Conservation (phyloP, 495 filamentous ascomycete genomes). For the Xylona heveae region DNA sequence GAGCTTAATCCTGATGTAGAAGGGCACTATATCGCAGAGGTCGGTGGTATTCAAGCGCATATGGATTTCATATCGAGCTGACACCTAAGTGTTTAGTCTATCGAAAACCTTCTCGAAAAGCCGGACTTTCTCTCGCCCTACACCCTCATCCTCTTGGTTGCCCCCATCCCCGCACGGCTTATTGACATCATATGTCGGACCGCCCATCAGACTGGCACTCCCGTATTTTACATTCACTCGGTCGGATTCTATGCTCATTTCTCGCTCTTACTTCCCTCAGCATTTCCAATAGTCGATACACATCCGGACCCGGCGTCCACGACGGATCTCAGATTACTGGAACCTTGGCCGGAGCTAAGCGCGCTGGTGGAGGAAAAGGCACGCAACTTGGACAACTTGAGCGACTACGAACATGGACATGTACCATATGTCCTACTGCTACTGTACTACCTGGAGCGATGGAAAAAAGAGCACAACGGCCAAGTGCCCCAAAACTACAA, state of each 20-base stretch:
- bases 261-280: constrained; percentile 46
- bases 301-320: constrained; percentile 78
- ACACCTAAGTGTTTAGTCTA: not conserved
- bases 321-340: constrained; percentile 66
- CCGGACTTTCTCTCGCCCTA: constrained; percentile 28
- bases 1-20: constrained; percentile 95
- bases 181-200: constrained; percentile 35
- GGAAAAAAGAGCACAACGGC: constrained; percentile 54
- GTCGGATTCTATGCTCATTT: constrained; percentile 80
- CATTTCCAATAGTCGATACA: constrained; percentile 89
- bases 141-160: constrained; percentile 54
- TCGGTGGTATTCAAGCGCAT: constrained; percentile 18
- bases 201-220: constrained; percentile 38
- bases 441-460: constrained; percentile 66
- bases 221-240: constrained; percentile 65
- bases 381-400: constrained; percentile 41
- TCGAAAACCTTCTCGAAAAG: constrained; percentile 16
- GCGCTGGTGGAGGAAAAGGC: constrained; percentile 40
- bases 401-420: constrained; percentile 76
- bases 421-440: constrained; percentile 75
- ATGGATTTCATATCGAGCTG: no score
- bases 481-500: constrained; percentile 50
- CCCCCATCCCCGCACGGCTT: constrained; percentile 34
- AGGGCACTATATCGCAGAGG: constrained; percentile 35
- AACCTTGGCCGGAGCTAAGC: constrained; percentile 70